Evolutionary conservation across 1,284 basidiomycete species (phyloP).

Genomic region (Sporisorium graminicola): DNA sequence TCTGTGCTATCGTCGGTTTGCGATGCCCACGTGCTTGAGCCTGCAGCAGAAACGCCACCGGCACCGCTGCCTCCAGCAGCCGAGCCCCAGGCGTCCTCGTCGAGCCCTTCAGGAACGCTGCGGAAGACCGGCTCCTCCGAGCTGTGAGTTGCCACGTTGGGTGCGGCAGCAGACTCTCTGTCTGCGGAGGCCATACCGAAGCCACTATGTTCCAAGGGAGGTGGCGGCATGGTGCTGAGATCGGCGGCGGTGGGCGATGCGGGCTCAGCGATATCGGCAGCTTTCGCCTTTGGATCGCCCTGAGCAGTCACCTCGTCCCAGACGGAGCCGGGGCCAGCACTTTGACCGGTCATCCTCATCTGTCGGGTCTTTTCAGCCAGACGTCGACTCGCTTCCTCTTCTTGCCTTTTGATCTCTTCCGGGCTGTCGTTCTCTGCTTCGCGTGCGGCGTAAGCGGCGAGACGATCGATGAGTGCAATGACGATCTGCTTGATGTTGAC

Average conservation of each 20-base stretch:
- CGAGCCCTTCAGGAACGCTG: constrained; percentile 61
- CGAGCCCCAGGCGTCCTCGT: constrained; percentile 59
- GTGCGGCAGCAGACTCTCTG: constrained; percentile 57
- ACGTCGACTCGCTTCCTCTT: constrained; percentile 62
- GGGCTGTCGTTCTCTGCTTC: constrained; percentile 68
- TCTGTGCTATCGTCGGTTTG: constrained; percentile 47
- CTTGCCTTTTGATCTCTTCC: constrained; percentile 65
- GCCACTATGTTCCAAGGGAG: constrained; percentile 52
- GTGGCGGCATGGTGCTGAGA: constrained; percentile 41
- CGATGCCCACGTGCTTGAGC: constrained; percentile 35
- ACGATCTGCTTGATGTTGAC: constrained; percentile 70
- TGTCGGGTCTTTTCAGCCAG: constrained; percentile 65
- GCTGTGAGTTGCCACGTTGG: constrained; percentile 65
- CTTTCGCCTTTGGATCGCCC: constrained; percentile 49
- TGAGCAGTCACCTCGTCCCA: constrained; percentile 65
- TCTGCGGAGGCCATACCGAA: constrained; percentile 55
- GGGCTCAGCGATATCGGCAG: constrained; percentile 57
- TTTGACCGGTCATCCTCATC: constrained; percentile 56
- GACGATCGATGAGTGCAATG: constrained; percentile 67
- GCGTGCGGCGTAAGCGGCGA: constrained; percentile 67
- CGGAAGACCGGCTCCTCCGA: constrained; percentile 57
- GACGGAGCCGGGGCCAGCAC: constrained; percentile 52
- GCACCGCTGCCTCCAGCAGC: constrained; percentile 30
- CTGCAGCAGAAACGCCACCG: constrained; percentile 21
- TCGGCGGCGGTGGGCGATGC: constrained; percentile 40